These are phyloP conservation scores for Neltuma alba DNA, from an alignment of 306 rosid species.

Conservation along the genomic window DNA sequence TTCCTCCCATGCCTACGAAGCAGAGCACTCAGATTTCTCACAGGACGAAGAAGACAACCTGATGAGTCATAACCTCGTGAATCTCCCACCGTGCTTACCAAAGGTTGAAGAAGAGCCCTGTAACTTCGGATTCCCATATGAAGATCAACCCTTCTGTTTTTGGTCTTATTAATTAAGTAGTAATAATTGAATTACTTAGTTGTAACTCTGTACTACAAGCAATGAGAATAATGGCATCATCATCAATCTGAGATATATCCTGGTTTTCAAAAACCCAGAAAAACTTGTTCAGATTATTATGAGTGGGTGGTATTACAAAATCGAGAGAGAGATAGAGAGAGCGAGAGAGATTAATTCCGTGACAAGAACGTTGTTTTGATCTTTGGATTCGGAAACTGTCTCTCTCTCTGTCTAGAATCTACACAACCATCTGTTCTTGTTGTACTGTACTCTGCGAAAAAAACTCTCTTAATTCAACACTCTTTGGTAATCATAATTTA, in stretches of 20 bases:
- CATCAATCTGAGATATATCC: not conserved
- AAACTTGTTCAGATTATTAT: not conserved
- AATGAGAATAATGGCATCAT: slow-evolving; percentile 27
- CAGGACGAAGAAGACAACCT: slow-evolving; percentile 68
- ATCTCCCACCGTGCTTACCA: slow-evolving; percentile 41
- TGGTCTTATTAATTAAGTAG: slow-evolving; percentile 51
- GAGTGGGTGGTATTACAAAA: not conserved
- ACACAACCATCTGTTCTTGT: not conserved
- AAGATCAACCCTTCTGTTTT: slow-evolving; percentile 60
- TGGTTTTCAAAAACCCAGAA: not conserved
- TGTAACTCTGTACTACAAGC: slow-evolving; percentile 38
- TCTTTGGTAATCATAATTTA: not conserved
- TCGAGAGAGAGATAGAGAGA: not conserved
- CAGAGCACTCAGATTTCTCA: slow-evolving; percentile 64
- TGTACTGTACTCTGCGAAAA: not conserved
- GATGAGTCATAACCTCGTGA: slow-evolving; percentile 40
- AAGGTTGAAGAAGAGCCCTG: slow-evolving; percentile 57
- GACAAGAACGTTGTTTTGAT: not conserved
- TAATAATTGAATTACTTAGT: not conserved
- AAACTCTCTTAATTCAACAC: not conserved
- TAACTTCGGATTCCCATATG: slow-evolving; percentile 41
- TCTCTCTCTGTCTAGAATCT: not conserved
- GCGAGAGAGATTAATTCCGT: too few species aligned
- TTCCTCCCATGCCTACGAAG: slow-evolving; percentile 58
- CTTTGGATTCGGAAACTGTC: not conserved